These are phyloP conservation scores for Phialophora chinensis DNA, from an alignment of 2,329 filamentous ascomycete genomes.

Conservation along the genomic window DNA sequence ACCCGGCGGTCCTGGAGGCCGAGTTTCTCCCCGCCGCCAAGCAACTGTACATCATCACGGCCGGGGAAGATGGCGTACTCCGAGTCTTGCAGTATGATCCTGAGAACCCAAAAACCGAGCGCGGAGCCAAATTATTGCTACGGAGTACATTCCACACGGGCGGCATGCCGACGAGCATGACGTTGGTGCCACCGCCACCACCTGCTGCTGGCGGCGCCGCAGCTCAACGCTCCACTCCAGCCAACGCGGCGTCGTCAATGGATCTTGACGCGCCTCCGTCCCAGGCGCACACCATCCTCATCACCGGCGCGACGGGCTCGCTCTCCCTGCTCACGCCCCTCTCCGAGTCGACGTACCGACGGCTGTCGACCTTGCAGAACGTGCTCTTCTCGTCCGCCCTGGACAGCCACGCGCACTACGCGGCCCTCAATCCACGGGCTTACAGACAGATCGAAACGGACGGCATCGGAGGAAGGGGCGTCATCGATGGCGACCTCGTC, in stretches of 20 bases:
- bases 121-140: conserved; percentile 84
- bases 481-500: conserved; percentile 80
- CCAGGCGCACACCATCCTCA: background rate
- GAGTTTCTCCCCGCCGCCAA: conserved; percentile 89
- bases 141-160: conserved; percentile 87
- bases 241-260: background rate
- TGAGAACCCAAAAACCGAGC: conserved; percentile 91
- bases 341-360: conserved; percentile 80
- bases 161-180: conserved; percentile 75
- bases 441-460: conserved; percentile 67
- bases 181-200: conserved; percentile 70
- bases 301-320: conserved; percentile 5
- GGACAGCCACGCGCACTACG: conserved; percentile 69
- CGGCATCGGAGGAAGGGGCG: conserved; percentile 61
- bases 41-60: conserved; percentile 79
- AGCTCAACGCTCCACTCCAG: background rate
- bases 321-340: conserved; percentile 68
- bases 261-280: conserved; percentile 13
- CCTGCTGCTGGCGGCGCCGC: background rate
- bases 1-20: conserved; percentile 77
- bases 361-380: conserved; percentile 78
- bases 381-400: conserved; percentile 71
- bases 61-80: conserved; percentile 83
- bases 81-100: conserved; percentile 94
- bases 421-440: conserved; percentile 81